Conservation (phyloP, 1,284 basidiomycete genomes). For the Mycena sp. region DNA sequence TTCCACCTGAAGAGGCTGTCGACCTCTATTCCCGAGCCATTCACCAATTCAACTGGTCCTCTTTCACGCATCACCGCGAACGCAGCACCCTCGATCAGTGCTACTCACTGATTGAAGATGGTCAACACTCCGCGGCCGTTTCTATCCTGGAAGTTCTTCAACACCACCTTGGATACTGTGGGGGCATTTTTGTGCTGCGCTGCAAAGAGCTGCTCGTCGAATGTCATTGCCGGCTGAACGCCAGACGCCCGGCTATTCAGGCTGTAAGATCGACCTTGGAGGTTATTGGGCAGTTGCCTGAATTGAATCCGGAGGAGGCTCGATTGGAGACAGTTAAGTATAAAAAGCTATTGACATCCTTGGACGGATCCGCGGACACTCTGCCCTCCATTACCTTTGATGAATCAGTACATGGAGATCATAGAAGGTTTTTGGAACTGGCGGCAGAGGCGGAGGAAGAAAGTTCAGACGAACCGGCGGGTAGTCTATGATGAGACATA, state of each 20-base stretch:
- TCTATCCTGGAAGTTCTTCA: slow-evolving; percentile 8
- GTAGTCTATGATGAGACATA: no score
- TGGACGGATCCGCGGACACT: not conserved
- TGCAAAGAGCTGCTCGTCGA: slow-evolving; percentile 8
- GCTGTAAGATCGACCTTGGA: not conserved
- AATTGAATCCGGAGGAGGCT: not conserved
- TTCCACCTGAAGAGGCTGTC: not conserved
- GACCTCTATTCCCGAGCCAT: slow-evolving; percentile 1
- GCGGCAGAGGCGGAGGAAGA: not conserved
- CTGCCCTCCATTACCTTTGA: not conserved
- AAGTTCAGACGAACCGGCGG: no score
- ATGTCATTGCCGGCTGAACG: slow-evolving; percentile 12
- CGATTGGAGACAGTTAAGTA: not conserved
- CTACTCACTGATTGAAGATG: slow-evolving; percentile 11
- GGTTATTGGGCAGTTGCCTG: not conserved
- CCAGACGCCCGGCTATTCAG: not conserved
- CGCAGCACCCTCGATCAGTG: slow-evolving; percentile 8
- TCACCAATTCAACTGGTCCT: not conserved
- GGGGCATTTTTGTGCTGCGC: not conserved
- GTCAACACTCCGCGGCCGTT: not conserved
- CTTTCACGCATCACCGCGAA: slow-evolving; percentile 13
- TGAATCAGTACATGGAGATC: not conserved
- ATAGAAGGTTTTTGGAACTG: slow-evolving; percentile 4
- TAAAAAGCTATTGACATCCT: slow-evolving; percentile 1
- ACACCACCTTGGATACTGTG: not conserved